Percentiles rank a stretch among this genome's conserved stretches.
Conservation (phyloP, 140 eudicot species). For the Anethum foeniculum region DNA sequence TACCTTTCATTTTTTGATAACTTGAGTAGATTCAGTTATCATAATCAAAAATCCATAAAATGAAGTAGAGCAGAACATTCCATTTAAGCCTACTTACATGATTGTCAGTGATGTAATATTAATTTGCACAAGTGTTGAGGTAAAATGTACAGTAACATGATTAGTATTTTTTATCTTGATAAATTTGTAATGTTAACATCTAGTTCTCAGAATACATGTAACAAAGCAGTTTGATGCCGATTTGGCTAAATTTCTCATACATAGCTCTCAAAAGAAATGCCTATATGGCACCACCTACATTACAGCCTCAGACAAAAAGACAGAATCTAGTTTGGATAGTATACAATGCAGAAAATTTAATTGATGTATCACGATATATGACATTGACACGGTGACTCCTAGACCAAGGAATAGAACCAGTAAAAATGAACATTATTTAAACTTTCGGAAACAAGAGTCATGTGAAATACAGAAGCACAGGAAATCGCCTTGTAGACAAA, state of each 20-base stretch:
- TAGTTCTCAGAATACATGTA: not conserved
- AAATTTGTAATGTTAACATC: not conserved
- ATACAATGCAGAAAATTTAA: not conserved
- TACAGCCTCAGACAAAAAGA: not conserved
- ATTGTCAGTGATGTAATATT: not conserved
- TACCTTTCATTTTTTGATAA: too few species aligned
- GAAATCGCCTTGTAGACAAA: not conserved
- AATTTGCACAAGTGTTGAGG: not conserved
- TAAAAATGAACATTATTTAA: not conserved
- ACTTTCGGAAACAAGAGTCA: not conserved
- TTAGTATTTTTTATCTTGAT: not conserved
- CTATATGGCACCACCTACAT: not conserved
- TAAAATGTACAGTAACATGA: not conserved
- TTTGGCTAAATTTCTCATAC: not conserved
- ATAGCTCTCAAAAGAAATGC: not conserved
- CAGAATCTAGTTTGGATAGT: not conserved
- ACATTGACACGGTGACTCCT: not conserved
- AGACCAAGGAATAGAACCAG: constrained; percentile 1
- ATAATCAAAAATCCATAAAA: too few species aligned
- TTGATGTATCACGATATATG: not conserved
- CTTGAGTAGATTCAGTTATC: too few species aligned
- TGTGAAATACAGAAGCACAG: not conserved
- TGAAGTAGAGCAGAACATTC: too few species aligned
- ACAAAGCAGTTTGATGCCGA: not conserved
- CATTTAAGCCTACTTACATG: too few species aligned